These are phyloP conservation scores for Knoxia roxburghii DNA, from an alignment of 257 asterid genomes.

Conservation along the genomic window DNA sequence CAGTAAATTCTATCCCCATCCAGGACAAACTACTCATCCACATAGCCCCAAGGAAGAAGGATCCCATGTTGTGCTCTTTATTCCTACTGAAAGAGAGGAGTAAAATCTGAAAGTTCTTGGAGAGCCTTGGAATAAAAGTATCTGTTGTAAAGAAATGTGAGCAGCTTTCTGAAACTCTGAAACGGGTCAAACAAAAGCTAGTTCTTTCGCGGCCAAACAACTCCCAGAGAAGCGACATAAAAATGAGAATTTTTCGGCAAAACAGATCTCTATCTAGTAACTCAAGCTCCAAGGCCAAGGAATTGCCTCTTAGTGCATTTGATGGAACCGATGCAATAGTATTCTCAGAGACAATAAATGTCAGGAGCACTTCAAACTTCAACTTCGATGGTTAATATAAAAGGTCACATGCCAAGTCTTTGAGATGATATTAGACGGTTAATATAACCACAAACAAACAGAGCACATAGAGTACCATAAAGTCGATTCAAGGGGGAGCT, in stretches of 20 bases:
- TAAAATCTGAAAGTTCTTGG: constrained; percentile 38
- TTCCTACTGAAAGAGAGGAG: constrained; percentile 45
- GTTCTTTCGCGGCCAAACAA: constrained; percentile 20
- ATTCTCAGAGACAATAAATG: constrained; percentile 8
- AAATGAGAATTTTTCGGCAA: constrained; percentile 16
- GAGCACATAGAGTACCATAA: too few relatives aligned
- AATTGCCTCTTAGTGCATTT: constrained; percentile 39
- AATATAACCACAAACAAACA: too few relatives aligned
- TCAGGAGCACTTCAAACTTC: constrained; percentile 8
- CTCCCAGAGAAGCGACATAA: constrained; percentile 19
- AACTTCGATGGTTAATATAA: constrained; percentile 40
- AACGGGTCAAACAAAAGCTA: constrained; percentile 30
- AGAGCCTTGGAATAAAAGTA: constrained; percentile 45
- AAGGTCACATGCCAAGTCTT: too few relatives aligned
- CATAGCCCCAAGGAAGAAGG: constrained; percentile 33
- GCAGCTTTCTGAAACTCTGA: constrained; percentile 39
- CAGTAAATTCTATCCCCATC: constrained; percentile 20
- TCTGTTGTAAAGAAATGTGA: constrained; percentile 35
- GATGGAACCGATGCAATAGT: constrained; percentile 34
- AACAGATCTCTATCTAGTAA: constrained; percentile 13
- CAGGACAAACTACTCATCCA: constrained; percentile 19
- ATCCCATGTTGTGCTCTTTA: constrained; percentile 51
- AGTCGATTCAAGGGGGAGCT: too few relatives aligned
- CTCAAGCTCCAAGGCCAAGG: constrained; percentile 38
- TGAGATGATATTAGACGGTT: too few relatives aligned